Evolutionary conservation across 140 eudicot genomes (phyloP), one percentile per base, ranked within the genome.

Genomic region (Flaveria floridana): DNA sequence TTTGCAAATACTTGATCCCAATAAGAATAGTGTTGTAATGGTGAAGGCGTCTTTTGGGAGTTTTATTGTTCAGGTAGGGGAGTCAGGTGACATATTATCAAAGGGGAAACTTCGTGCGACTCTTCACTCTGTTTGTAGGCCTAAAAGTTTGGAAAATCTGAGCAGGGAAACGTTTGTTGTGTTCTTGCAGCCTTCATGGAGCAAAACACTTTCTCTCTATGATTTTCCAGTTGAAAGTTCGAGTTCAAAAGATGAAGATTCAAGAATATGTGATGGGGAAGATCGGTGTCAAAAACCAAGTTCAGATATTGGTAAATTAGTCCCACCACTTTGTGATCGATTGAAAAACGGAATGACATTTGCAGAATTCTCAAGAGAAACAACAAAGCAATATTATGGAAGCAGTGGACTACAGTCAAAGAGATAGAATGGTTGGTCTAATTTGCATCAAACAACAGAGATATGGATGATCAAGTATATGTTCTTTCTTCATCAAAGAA

Each of bases 121-220:
- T 7, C 97, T 90, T 68, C 99, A 94, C 77, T 82, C 96, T 14
- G 97, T 94, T 23, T 21, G 80, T 53, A 82, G 91, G 67, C 94
- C 97, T 41, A 12, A 46, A 20, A 53, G 75, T 56, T 25, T 82
- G 50, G 89, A 85, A 47, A 65, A 84, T 64, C 28, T 88, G 64
- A 88, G 99, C 85, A 77, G 99, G 83, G 97, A 90, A 81, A 90
- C 88, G 12, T 94, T 94, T 78, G 99, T 94, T 57, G 92, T 94
- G 47, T 94, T 94, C 86, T 76, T 94, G 81, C 97, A 94, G 83
- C 99, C 99, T 10, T 83, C 97, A 5, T 94, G 97, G 99, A 76
- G 65, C 81, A 94, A 85, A 76, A 78, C 57, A 7, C 85, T 94
- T 61, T 82, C 76, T 64, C 77, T 85, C 25, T 84, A 79, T 26